Conservation (phyloP, 2,329 filamentous ascomycete species). For the Apiospora arundinis region DNA sequence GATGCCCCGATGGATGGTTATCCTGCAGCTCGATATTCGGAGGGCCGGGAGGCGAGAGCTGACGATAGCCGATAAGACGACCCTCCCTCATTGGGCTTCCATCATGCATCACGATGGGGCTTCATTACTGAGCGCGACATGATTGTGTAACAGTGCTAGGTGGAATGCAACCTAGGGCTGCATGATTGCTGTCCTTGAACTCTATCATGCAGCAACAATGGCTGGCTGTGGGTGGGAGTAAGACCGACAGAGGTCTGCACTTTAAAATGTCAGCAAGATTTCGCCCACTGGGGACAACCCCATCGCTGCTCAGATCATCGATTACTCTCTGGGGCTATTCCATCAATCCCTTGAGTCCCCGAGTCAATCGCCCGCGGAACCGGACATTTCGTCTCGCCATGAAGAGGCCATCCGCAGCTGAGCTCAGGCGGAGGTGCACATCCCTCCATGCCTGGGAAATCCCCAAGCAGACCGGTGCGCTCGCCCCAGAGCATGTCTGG, state of each 20-base stretch:
- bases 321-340: background rate
- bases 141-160: background rate
- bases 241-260: background rate
- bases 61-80: background rate
- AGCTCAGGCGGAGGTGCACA: slow-evolving; percentile 47
- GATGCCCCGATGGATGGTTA: background rate
- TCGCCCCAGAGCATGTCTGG: slow-evolving; percentile 54
- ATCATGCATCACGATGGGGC: too few relatives aligned
- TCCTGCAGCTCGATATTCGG: background rate
- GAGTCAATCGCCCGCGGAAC: too few relatives aligned
- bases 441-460: slow-evolving; percentile 52
- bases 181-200: background rate
- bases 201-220: background rate
- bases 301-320: background rate
- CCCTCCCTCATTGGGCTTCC: background rate
- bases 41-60: background rate
- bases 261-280: background rate
- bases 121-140: background rate
- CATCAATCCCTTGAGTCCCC: too few relatives aligned
- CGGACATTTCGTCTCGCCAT: slow-evolving; percentile 26
- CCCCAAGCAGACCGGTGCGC: slow-evolving; percentile 52
- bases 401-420: slow-evolving; percentile 30
- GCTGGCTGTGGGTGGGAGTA: background rate
- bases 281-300: background rate
- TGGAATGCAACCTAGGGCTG: background rate